Evolutionary conservation across 257 asterid species (phyloP).

Genomic region (Anisodus acutangulus): DNA sequence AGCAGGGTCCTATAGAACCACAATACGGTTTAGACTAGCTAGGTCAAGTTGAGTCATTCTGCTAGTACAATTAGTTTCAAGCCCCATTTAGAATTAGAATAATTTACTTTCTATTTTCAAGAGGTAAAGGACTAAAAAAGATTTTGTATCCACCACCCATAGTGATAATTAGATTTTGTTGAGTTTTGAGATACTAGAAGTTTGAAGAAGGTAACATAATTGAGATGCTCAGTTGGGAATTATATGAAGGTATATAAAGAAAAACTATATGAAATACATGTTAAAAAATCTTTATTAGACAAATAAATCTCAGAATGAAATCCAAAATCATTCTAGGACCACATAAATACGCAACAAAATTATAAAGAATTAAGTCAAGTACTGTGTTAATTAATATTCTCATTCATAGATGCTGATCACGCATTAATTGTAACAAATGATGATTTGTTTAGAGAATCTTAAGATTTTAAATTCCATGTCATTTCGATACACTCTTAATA

Average conservation of each 20-base stretch:
- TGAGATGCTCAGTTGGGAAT: background rate
- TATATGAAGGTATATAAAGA: background rate
- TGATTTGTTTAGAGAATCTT: background rate
- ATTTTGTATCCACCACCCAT: background rate
- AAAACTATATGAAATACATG: background rate
- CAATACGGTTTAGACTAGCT: too few species aligned
- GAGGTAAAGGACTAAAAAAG: too few species aligned
- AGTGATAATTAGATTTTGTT: background rate
- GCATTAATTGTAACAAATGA: background rate
- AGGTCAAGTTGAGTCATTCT: too few species aligned
- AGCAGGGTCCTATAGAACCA: too few species aligned
- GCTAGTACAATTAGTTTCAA: too few species aligned
- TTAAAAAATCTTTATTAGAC: background rate
- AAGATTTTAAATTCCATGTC: background rate
- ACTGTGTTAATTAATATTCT: background rate
- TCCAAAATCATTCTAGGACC: conserved; percentile 21
- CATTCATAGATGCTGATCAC: background rate
- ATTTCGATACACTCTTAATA: too few species aligned
- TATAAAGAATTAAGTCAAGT: conserved; percentile 24
- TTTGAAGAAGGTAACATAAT: background rate
- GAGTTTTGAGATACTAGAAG: background rate
- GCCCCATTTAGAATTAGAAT: too few species aligned
- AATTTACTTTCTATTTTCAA: too few species aligned
- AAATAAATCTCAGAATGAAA: conserved; percentile 20
- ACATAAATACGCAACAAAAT: conserved; percentile 15